Evolutionary conservation across 129 eudicot species (phyloP), one percentile per base, ranked within the genome.

Genomic region (Flaveria ramosissima): DNA sequence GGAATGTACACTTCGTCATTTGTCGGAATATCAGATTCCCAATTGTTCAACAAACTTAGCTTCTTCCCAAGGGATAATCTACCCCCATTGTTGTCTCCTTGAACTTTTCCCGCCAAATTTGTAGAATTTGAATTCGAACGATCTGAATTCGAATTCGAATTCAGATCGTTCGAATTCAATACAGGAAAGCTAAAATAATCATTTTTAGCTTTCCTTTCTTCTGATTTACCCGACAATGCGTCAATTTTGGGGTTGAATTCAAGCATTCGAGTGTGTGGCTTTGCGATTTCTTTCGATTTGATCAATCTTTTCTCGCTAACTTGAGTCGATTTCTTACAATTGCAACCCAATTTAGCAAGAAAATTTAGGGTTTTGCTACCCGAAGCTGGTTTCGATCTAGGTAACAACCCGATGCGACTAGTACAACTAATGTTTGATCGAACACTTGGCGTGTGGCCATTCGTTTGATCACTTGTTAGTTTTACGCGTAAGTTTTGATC

Each of bases 381-480:
- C 62, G 57, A 81, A 48, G 39, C 68, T 15, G 51, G 83, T 71
- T 65, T 82, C 68, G 73, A 50, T 53, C 74, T 80, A 2, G 80
- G 83, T 59, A 94, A 26, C 19, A 94, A 80, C 10, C 79, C 82
- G 19, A 84, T 84, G 69, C 84, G 84, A 81, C 98, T 94, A 43
- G 86, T 87, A 75, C 72, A 76, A 56, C 97, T 94, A 1, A 85
- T 84, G 63, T 77, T 88, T 12, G 98, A 94, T 39, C 82, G 85
- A 73, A 81, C 77, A 72, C 98, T 91, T 24, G 89, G 86, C 6
- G 96, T 84, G 66, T 78, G 82, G 9, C 21, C 30, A 24, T 10
- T 74, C 7, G 60, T 11, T 27, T 56, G 71, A 74, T 57, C 84
- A 17, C 3, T 45, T 57, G 2, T 45, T 30, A 65, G 64, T 15